phyloP scores from a whole-genome alignment of 345 rosid species.

The Diplotaxis tenuifolia region DNA sequence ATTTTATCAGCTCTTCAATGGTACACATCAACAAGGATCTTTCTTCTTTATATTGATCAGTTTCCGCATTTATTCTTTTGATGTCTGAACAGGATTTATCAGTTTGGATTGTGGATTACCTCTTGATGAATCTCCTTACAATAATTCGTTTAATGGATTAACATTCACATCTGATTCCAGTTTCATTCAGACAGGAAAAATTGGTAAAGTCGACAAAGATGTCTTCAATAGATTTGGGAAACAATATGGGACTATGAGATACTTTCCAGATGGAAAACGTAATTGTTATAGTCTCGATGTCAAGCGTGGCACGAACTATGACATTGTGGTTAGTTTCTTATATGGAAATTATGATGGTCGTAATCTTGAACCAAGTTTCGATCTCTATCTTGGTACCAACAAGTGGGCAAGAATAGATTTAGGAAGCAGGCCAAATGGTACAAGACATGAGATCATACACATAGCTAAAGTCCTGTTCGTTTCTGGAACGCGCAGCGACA shows the following conservation, averaged over 20 bases:
- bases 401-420: slow-evolving; percentile 35
- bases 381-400: slow-evolving; percentile 44
- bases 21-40: neutral
- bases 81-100: slow-evolving; percentile 38
- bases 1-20: neutral
- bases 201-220: neutral
- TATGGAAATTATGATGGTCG: slow-evolving; percentile 51
- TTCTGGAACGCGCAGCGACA: no score
- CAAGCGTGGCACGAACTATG: slow-evolving; percentile 26
- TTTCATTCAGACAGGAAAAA: slow-evolving; percentile 35
- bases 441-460: slow-evolving; percentile 41
- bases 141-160: slow-evolving; percentile 24
- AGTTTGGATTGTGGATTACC: slow-evolving; percentile 51
- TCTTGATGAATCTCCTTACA: slow-evolving; percentile 18
- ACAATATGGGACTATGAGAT: slow-evolving; percentile 20
- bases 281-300: slow-evolving; percentile 39
- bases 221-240: neutral
- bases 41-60: neutral
- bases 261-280: slow-evolving; percentile 42
- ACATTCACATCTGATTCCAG: slow-evolving; percentile 32
- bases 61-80: neutral
- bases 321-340: slow-evolving; percentile 29
- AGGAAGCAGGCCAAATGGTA: neutral
- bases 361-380: slow-evolving; percentile 33
- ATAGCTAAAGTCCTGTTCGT: no score